Evolutionary conservation across 2,329 filamentous ascomycete genomes (phyloP).

Genomic region (Immersiporthe knoxdaviesiana): DNA sequence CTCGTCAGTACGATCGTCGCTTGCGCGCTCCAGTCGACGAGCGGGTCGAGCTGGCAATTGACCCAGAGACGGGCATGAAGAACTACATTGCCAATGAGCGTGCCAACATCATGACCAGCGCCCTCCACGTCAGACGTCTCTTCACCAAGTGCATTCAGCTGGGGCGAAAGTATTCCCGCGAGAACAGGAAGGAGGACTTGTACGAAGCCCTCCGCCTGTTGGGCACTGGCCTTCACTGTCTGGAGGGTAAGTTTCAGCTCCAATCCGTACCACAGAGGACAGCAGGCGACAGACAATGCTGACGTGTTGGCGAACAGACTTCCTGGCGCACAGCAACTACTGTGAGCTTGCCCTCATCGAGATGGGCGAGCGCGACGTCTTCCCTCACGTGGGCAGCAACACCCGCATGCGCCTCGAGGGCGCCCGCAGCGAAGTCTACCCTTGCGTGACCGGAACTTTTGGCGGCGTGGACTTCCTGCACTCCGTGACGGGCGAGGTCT

Average conservation of each 20-base stretch:
- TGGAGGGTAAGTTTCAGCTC: conserved; percentile 65
- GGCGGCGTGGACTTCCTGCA: conserved; percentile 94
- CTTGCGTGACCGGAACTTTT: conserved; percentile 88
- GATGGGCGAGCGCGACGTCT: conserved; percentile 77
- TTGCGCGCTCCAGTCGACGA: conserved; percentile 85
- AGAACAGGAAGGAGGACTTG: conserved; percentile 73
- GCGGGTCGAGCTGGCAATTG: conserved; percentile 74
- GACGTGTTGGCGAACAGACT: conserved; percentile 59
- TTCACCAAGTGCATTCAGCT: conserved; percentile 77
- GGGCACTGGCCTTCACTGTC: conserved; percentile 85
- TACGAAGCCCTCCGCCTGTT: conserved; percentile 85
- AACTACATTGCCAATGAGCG: conserved; percentile 92
- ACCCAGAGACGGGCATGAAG: conserved; percentile 78
- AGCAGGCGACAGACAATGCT: conserved; percentile 17
- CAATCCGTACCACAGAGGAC: neutral
- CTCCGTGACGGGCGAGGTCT: conserved; percentile 78
- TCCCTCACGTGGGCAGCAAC: conserved; percentile 81
- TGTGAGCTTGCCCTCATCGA: conserved; percentile 86
- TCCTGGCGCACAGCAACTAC: conserved; percentile 93
- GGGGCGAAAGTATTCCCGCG: conserved; percentile 72
- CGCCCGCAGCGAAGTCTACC: conserved; percentile 70
- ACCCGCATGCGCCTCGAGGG: conserved; percentile 74
- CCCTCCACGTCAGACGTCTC: conserved; percentile 73
- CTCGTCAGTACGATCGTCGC: conserved; percentile 77
- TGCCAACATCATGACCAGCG: conserved; percentile 78